Evolutionary conservation across 495 filamentous ascomycete genomes (phyloP), one percentile per base, ranked within the genome.

Genomic region (Hyphodiscus hymeniophilus): DNA sequence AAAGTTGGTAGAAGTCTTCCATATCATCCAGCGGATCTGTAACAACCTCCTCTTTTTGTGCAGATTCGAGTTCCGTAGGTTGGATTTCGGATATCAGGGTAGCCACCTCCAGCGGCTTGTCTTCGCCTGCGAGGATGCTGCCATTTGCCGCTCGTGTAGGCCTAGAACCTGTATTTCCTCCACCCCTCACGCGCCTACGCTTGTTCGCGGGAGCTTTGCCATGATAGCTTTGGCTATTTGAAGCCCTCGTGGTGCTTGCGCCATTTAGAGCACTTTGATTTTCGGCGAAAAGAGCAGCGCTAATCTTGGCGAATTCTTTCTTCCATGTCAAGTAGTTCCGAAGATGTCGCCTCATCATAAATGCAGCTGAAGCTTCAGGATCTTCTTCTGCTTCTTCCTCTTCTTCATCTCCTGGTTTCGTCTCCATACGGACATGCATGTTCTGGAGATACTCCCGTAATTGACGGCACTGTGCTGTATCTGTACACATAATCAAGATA

Each of bases 241-340:
- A 4, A 60, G 35, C 46, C 23, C 69, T 69, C 4, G 69, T 65
- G 38, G 75, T 75, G 7, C 68, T 71, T 11, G 74, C 70, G 13
- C 81, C 79, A 57, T 75, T 77, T 42, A 94, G 69, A 15, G 87
- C 82, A 54, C 84, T 89, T 60, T 91, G 86, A 47, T 86, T 86
- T 61, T 90, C 85, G 0, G 73, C 59, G 51, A 88, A 87, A 0
- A 91, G 68, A 11, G 76, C 74, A 41, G 79, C 77, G 55, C 80
- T 89, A 45, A 95, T 84, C 55, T 87, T 86, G 7, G 88, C 80
- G 52, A 97, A 89, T 41, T 90, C 82, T 43, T 75, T 75, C 68
- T 95, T 95, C 92, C 92, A 98, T 44, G 81, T 77, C 15, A 98
- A 75, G 59, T 98, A 98, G 45, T 85, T 82, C 39, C 94, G 80